These are phyloP conservation scores for Clathrospora elynae DNA, from an alignment of 2,329 filamentous ascomycete species.

Conservation along the genomic window DNA sequence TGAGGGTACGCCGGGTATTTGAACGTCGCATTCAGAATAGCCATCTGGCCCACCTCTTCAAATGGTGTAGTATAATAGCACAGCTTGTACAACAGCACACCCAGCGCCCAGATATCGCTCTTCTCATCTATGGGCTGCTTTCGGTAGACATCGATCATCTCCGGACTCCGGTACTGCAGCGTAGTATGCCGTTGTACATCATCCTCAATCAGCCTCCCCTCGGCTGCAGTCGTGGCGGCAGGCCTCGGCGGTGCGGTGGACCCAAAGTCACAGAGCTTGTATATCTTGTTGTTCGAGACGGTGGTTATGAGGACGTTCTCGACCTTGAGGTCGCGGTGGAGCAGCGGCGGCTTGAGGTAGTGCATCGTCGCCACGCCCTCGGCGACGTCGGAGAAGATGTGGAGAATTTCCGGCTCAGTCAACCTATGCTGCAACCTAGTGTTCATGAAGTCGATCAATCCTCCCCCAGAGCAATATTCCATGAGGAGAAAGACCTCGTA, in stretches of 20 bases:
- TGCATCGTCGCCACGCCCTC: conserved; percentile 99
- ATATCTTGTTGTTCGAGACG: conserved; percentile 69
- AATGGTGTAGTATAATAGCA: conserved; percentile 99
- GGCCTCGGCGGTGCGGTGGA: conserved; percentile 83
- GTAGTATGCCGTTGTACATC: conserved; percentile 97
- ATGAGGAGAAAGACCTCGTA: conserved; percentile 98
- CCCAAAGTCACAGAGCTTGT: conserved; percentile 98
- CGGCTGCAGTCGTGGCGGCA: conserved; percentile 82
- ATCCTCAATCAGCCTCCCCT: conserved; percentile 92
- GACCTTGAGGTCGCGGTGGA: conserved; percentile 95
- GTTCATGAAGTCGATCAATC: conserved; percentile 99
- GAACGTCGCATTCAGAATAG: conserved; percentile 94
- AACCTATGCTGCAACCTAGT: conserved; percentile 93
- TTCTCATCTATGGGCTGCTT: conserved; percentile 98
- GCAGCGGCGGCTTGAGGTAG: conserved; percentile 89
- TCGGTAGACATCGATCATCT: conserved; percentile 98
- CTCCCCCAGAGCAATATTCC: conserved; percentile 95
- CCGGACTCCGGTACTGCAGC: conserved; percentile 93
- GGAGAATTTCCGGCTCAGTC: conserved; percentile 95
- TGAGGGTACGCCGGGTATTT: conserved; percentile 85
- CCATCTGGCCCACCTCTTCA: conserved; percentile 95
- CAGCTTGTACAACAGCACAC: conserved; percentile 93
- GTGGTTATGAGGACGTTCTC: conserved; percentile 93
- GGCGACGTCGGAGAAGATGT: conserved; percentile 94
- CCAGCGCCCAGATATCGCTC: conserved; percentile 96